Base-by-base conservation (phyloP, 495 filamentous ascomycete genomes). In the Talaromyces nanjingensis region DNA sequence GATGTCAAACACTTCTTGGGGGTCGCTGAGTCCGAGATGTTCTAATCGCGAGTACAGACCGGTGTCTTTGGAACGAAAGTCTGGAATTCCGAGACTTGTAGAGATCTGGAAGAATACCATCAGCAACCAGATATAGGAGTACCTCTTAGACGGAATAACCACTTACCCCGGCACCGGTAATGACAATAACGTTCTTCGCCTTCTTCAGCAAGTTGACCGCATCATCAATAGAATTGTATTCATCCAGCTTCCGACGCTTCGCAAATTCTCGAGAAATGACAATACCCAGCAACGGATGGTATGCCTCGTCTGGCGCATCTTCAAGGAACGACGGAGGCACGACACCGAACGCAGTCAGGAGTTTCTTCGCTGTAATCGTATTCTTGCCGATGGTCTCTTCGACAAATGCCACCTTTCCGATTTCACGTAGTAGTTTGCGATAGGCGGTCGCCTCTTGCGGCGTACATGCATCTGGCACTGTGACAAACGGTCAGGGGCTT, bases 1-100 rank as follows among this genome's bases (percentile, higher is more conserved):
- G 63, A 98, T 93, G 72, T 96, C 91, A 69, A 98, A 98, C 9
- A 97, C 93, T 65, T 97, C 92, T 70, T 97, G 92, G 0, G 93
- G 93, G 67, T 97, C 93, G 64, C 77, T 86, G 53, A 94, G 84
- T 9, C 89, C 89, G 59, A 88, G 74, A 67, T 90, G 87, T 66
- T 82, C 86, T 11, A 98, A 80, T 68, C 92, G 88, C 27, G 92
- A 89, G 63, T 84, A 84, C 3, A 89, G 81, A 42, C 86, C 86
- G 5, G 85, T 86, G 65, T 83, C 81, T 65, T 87, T 86, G n/a
- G 85, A 87, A 37, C 86, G 82, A 64, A 89, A 89, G 67, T 89
- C 86, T 16, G 86, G 86, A 27, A 89, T 89, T 4, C 86, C 86
- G 11, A 89, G 79, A 63, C 84, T 87, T 0, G 86, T 89, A 8